These are phyloP conservation scores for Fusarium ramigenum DNA, from an alignment of 2,329 filamentous ascomycete species.

Conservation along the genomic window DNA sequence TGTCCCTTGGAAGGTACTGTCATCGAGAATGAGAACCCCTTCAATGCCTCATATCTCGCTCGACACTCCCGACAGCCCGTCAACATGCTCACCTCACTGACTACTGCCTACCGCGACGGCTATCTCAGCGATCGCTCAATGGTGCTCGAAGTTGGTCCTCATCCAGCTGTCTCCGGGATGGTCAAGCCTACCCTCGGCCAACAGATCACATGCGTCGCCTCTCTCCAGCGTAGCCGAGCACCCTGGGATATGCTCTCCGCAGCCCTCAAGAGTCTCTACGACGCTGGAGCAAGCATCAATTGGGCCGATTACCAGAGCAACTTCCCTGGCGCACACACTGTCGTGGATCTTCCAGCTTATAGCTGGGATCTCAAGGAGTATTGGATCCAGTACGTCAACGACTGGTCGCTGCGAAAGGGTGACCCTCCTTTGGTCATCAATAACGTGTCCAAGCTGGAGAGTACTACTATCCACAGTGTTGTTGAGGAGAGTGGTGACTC, in stretches of 20 bases:
- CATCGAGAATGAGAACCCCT: not conserved
- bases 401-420: constrained; percentile 76
- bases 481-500: constrained; percentile 30
- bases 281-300: constrained; percentile 17
- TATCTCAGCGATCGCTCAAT: constrained; percentile 14
- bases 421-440: constrained; percentile 31
- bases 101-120: not conserved
- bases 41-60: constrained; percentile 21
- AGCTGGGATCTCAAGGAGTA: constrained; percentile 79
- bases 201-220: constrained; percentile 25
- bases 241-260: constrained; percentile 17
- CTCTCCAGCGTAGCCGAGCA: constrained; percentile 12
- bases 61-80: constrained; percentile 30
- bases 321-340: constrained; percentile 21
- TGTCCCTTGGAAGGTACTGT: constrained; percentile 29
- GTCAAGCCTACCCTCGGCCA: constrained; percentile 24
- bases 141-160: constrained; percentile 33
- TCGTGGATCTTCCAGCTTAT: constrained; percentile 74
- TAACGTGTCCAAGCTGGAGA: constrained; percentile 13
- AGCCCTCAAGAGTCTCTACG: constrained; percentile 19
- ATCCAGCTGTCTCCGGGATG: constrained; percentile 33
- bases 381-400: constrained; percentile 70
- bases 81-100: constrained; percentile 24
- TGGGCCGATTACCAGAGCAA: constrained; percentile 45
- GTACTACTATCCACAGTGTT: constrained; percentile 29